Evolutionary conservation across 2,329 filamentous ascomycete genomes (phyloP), one percentile per base, ranked within the genome.

Genomic region (Neopestalotiopsis sp.): DNA sequence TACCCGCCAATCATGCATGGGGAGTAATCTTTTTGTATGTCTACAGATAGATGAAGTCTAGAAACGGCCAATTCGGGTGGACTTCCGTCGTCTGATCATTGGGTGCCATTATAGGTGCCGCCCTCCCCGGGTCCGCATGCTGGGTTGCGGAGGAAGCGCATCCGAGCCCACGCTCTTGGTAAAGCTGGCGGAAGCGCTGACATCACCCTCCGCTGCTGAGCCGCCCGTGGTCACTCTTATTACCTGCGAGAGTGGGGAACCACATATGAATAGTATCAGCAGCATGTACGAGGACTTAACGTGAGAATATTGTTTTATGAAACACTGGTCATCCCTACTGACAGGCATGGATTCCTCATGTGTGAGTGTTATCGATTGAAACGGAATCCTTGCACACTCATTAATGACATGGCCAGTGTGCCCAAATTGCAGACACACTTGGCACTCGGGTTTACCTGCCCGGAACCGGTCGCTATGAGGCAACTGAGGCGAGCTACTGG

Each of bases 401-500:
- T 4, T 2, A 30, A 14, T 59, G 17, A 59, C 6, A 4, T 5
- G 6, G 28, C 24, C 49, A 66, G 64, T 66, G 64, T 42, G 24
- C 64, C 0, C 45, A 24, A 38, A 9, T 66, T 40, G 45, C 63
- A 28, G 38, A n/a, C 17, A 40, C 24, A 4, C 59, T 68, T 10
- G 69, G 62, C 13, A 42, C 20, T 42, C 49, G 45, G 17, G 69
- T 70, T 17, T 68, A 32, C 45, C 57, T 60, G 14, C 52, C 63
- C 3, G 69, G 67, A 5, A 67, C 67, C 2, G 30, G 40, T 52
- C 52, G 45, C 12, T 70, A 69, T 59, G 67, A 69, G 32, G 32
- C 32, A 9, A 70, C 64, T 14, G 49, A 67, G 56, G 9, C 65
- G 52, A 69, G 65, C 28, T 69, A 69, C 59, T 69, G 69, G 67